Evolutionary conservation across 768 basidiomycete species (phyloP).

Genomic region (Lactifluus piperatus): DNA sequence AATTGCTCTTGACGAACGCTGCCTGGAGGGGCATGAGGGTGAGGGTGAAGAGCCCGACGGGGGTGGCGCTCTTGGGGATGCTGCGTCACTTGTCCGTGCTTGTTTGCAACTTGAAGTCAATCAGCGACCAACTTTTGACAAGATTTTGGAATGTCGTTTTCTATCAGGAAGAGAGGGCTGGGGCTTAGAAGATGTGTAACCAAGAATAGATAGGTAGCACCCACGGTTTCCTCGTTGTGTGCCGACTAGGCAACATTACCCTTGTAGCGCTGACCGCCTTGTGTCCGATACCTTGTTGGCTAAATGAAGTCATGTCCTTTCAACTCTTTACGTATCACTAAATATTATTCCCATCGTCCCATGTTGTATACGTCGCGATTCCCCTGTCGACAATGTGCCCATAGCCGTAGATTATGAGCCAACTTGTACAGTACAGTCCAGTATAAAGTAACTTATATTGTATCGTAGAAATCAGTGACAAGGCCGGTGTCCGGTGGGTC

Average conservation of each 20-base stretch:
- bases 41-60: slow-evolving; percentile 77
- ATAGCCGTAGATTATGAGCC: slow-evolving; percentile 3
- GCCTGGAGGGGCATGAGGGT: slow-evolving; percentile 59
- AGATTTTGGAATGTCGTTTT: slow-evolving; percentile 72
- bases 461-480: slow-evolving; percentile 2
- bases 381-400: background rate
- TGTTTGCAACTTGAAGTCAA: slow-evolving; percentile 76
- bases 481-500: slow-evolving; percentile 2
- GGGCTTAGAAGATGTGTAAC: slow-evolving; percentile 32
- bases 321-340: slow-evolving; percentile 6
- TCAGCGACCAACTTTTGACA: slow-evolving; percentile 80
- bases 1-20: slow-evolving; percentile 72
- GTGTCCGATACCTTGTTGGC: slow-evolving; percentile 9
- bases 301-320: background rate
- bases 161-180: slow-evolving; percentile 73
- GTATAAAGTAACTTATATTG: background rate
- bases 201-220: background rate
- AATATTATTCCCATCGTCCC: background rate
- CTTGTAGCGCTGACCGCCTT: slow-evolving; percentile 1
- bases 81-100: slow-evolving; percentile 70
- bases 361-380: slow-evolving; percentile 8
- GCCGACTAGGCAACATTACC: background rate
- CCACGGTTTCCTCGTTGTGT: background rate
- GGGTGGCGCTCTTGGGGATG: slow-evolving; percentile 78
- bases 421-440: background rate